These are phyloP conservation scores for Lindgomyces ingoldianus DNA, from an alignment of 495 filamentous ascomycete species.

Conservation along the genomic window DNA sequence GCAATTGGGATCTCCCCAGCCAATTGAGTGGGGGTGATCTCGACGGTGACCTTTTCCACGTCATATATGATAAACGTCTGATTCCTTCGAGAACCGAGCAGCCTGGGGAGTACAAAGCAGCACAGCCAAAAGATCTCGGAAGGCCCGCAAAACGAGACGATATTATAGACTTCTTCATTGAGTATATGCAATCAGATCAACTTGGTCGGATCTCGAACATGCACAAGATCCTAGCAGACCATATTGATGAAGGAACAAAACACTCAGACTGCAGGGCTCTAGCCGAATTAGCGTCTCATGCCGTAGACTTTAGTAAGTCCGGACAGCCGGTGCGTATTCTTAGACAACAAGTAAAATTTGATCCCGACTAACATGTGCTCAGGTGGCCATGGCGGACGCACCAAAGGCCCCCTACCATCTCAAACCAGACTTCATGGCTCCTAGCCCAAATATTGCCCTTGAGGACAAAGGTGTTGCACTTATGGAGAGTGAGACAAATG, in stretches of 20 bases:
- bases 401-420: slow-evolving; percentile 46
- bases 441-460: slow-evolving; percentile 61
- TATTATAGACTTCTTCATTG: slow-evolving; percentile 75
- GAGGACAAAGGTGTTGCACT: slow-evolving; percentile 49
- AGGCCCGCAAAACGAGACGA: slow-evolving; percentile 57
- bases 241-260: slow-evolving; percentile 55
- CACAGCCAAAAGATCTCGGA: slow-evolving; percentile 56
- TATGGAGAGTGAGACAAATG: slow-evolving; percentile 27
- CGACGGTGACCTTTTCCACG: slow-evolving; percentile 76
- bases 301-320: slow-evolving; percentile 82
- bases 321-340: slow-evolving; percentile 62
- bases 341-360: background rate
- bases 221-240: slow-evolving; percentile 71
- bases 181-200: slow-evolving; percentile 76
- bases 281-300: slow-evolving; percentile 70
- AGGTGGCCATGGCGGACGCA: slow-evolving; percentile 46
- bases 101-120: slow-evolving; percentile 69
- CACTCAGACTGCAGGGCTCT: slow-evolving; percentile 61
- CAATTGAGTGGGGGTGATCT: slow-evolving; percentile 78
- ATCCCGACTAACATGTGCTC: background rate
- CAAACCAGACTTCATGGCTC: slow-evolving; percentile 67
- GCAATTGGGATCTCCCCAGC: slow-evolving; percentile 71
- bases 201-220: slow-evolving; percentile 66
- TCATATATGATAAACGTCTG: slow-evolving; percentile 50
- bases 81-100: background rate